Evolutionary conservation across 2,329 filamentous ascomycete genomes (phyloP), one percentile per base, ranked within the genome.

Genomic region (Colletotrichum liriopes): DNA sequence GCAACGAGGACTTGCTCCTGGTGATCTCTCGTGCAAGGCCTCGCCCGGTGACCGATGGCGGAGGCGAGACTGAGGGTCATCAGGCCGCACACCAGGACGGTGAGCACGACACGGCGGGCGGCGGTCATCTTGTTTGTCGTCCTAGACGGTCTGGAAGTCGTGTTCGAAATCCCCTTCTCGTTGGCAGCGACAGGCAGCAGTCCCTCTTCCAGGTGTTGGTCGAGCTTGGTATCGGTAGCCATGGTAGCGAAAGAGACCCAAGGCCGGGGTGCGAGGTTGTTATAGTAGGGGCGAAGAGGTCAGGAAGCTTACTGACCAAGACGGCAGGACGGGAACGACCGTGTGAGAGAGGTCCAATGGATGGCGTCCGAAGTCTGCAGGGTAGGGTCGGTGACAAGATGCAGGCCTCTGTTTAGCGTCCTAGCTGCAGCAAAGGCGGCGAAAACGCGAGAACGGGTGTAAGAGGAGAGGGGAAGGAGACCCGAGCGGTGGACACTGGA

Each of bases 221-320:
- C 71, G 47, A 72, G 67, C 60, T 71, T 73, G 52, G 51, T 73
- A 45, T 74, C 67, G 65, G 51, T 66, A 58, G 67, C 67, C 73
- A 74, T 74, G 58, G 67, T 74, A 26, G 45, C 64, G 64, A 66
- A 52, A 43, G 58, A 35, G 47, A 35, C 26, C 26, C 32, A 12
- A 55, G 35, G 65, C 59, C 52, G 39, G 37, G 26, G 47, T 56
- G 29, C 49, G 65, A 59, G 65, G 73, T 61, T 74, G 80, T 71
- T 89, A 74, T 72, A 73, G 43, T 29, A 54, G 79, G 74, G 35
- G 76, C 77, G 49, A 79, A 69, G 56, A 77, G 76, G 18, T 79
- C 51, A 76, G 70, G 59, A 79, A 69, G 65, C 26, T 71, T 62
- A 29, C 60, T 51, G 39, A 52, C 51, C 67, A 71, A 70, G 66